These are phyloP conservation scores for Dactylellina cionopaga DNA, from an alignment of 2,329 filamentous ascomycete species.

Conservation along the genomic window DNA sequence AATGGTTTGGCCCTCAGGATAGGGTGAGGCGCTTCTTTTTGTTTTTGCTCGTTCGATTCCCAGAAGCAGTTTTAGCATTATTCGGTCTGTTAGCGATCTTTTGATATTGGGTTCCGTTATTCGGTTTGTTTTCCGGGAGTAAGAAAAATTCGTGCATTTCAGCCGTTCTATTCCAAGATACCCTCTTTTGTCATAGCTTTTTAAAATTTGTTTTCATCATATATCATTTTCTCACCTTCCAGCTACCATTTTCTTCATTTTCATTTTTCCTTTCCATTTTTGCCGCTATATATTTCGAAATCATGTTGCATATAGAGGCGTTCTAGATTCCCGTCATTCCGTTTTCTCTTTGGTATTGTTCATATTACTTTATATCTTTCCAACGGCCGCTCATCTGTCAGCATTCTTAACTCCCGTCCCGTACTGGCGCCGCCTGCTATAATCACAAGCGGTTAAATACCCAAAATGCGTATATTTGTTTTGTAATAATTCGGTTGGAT, in stretches of 20 bases:
- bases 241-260: too few relatives aligned
- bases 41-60: neutral
- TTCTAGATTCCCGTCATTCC: slow-evolving; percentile 6
- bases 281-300: too few relatives aligned
- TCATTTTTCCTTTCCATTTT: too few relatives aligned
- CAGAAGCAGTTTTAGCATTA: slow-evolving; percentile 17
- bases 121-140: slow-evolving; percentile 7
- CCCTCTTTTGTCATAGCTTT: slow-evolving; percentile 21
- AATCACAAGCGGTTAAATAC: too few relatives aligned
- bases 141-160: slow-evolving; percentile 13
- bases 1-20: neutral
- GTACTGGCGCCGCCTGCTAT: too few relatives aligned
- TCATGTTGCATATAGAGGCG: slow-evolving; percentile 1
- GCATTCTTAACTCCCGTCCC: too few relatives aligned
- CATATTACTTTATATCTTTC: neutral
- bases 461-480: too few relatives aligned
- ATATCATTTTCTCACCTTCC: too few relatives aligned
- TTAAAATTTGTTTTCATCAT: too few relatives aligned
- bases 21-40: too few relatives aligned
- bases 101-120: neutral
- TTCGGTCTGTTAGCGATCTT: slow-evolving; percentile 3
- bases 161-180: slow-evolving; percentile 41
- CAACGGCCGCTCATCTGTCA: too few relatives aligned
- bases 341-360: neutral
- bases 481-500: too few relatives aligned